These are phyloP conservation scores for Lantana camara DNA, from an alignment of 257 asterid genomes.

Conservation along the genomic window DNA sequence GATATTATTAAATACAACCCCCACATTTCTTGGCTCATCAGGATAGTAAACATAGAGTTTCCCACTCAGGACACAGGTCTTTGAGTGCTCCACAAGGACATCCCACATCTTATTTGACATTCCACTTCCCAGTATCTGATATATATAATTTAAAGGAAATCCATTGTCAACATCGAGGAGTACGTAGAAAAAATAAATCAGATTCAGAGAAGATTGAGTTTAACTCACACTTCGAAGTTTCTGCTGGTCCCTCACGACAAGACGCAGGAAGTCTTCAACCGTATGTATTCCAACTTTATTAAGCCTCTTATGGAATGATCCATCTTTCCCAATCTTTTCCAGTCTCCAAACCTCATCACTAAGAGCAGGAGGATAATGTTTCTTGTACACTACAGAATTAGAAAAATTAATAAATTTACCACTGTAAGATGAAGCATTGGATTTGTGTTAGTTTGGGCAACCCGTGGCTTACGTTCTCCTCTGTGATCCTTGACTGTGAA, in stretches of 20 bases:
- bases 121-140: conserved; percentile 91
- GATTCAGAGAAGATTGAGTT: conserved; percentile 10
- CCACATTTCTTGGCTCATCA: conserved; percentile 75
- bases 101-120: conserved; percentile 99
- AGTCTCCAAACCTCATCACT: conserved; percentile 96
- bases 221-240: conserved; percentile 79
- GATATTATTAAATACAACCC: conserved; percentile 80
- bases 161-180: conserved; percentile 19
- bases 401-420: conserved; percentile 20
- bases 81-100: conserved; percentile 82
- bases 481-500: conserved; percentile 98
- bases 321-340: conserved; percentile 97
- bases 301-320: conserved; percentile 94
- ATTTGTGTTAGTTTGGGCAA: conserved; percentile 12
- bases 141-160: conserved; percentile 16
- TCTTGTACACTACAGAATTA: conserved; percentile 82
- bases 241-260: conserved; percentile 73
- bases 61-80: conserved; percentile 91
- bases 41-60: conserved; percentile 86
- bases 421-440: conserved; percentile 4
- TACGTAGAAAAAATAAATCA: conserved; percentile 17
- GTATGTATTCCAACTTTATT: conserved; percentile 65
- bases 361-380: conserved; percentile 94
- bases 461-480: conserved; percentile 82
- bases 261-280: conserved; percentile 87